These are phyloP conservation scores for Termitomyces sp. DNA, from an alignment of 768 basidiomycete species.

Conservation along the genomic window DNA sequence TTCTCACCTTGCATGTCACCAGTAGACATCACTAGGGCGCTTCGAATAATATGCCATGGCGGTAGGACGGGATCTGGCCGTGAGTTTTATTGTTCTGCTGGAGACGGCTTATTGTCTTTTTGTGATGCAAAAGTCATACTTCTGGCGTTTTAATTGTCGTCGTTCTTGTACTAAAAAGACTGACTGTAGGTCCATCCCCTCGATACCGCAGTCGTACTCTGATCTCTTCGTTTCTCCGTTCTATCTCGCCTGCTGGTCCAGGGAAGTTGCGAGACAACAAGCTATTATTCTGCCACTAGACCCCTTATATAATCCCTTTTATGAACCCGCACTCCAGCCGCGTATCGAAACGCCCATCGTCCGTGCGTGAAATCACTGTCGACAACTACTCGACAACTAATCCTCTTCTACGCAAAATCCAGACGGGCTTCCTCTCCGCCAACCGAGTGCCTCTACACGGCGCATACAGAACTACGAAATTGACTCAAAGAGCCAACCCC, in stretches of 20 bases:
- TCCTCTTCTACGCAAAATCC: not conserved
- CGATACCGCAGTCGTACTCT: not conserved
- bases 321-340: not conserved
- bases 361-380: not conserved
- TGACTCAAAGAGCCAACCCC: not conserved
- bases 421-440: not conserved
- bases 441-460: slow-evolving; percentile 5
- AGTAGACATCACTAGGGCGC: not conserved
- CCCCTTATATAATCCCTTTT: not conserved
- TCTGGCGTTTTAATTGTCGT: not conserved
- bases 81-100: not conserved
- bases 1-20: not conserved
- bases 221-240: not conserved
- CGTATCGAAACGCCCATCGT: not conserved
- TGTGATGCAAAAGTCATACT: not conserved
- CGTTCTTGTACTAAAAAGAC: not conserved
- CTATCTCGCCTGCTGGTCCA: not conserved
- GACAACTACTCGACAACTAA: not conserved
- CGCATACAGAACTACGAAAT: not conserved
- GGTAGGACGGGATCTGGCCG: not conserved
- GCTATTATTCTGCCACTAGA: not conserved
- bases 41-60: not conserved
- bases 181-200: not conserved
- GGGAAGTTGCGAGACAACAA: not conserved
- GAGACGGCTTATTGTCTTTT: not conserved